These are phyloP conservation scores for Mycena polygramma DNA, from an alignment of 768 basidiomycete species.

Conservation along the genomic window DNA sequence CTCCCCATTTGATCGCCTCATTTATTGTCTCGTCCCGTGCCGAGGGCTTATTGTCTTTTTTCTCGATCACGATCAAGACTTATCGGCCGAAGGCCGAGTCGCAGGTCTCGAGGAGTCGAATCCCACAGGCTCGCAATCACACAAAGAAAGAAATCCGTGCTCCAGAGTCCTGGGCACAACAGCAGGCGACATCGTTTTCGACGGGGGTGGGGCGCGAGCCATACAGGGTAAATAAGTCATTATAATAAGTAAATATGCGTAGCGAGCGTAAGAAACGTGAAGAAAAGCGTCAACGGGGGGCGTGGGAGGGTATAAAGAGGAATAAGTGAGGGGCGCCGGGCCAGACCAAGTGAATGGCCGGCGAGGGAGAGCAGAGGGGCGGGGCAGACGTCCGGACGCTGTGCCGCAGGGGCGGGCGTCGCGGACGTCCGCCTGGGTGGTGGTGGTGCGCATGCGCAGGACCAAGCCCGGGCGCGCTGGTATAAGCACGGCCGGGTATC, in stretches of 20 bases:
- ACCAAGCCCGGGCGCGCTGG: not conserved
- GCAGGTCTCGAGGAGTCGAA: not conserved
- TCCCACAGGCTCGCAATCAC: not conserved
- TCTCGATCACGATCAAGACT: not conserved
- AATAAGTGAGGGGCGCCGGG: slow-evolving; percentile 6
- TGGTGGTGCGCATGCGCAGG: slow-evolving; percentile 15
- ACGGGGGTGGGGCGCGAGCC: not conserved
- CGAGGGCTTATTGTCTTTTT: slow-evolving; percentile 4
- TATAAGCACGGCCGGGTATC: not conserved
- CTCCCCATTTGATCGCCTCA: not conserved
- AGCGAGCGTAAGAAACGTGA: slow-evolving; percentile 11
- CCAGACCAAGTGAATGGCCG: slow-evolving; percentile 1
- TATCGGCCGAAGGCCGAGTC: not conserved
- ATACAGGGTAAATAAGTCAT: slow-evolving; percentile 27
- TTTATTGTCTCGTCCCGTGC: slow-evolving; percentile 10
- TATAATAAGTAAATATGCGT: slow-evolving; percentile 23
- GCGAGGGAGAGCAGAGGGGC: slow-evolving; percentile 3
- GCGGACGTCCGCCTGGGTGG: slow-evolving; percentile 16
- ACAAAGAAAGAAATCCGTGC: not conserved
- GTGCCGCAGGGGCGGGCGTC: slow-evolving; percentile 7
- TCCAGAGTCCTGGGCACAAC: not conserved
- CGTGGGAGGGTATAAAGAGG: slow-evolving; percentile 19
- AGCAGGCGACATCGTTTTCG: slow-evolving; percentile 2
- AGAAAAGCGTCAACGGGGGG: slow-evolving; percentile 17
- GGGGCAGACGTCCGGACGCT: slow-evolving; percentile 4